phyloP scores from a whole-genome alignment of 352 stramenopile genomes.

The Phytophthora pistaciae region DNA sequence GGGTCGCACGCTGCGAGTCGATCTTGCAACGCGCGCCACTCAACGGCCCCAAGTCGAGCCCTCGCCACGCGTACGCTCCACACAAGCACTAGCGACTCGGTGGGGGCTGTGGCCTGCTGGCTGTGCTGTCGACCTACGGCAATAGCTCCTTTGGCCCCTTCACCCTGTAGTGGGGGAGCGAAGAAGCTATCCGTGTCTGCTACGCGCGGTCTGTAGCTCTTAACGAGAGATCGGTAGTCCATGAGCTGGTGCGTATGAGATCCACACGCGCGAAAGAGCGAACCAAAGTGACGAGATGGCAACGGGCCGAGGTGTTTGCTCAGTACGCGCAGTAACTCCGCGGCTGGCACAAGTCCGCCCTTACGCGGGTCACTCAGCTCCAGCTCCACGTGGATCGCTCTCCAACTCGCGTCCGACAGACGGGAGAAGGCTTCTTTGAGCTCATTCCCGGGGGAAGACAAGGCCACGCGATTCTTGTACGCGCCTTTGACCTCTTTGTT shows the following conservation, averaged over 20 bases:
- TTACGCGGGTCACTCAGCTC: constrained; percentile 67
- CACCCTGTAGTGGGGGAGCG: constrained; percentile 27
- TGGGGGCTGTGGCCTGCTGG: constrained; percentile 61
- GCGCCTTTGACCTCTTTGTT: constrained; percentile 60
- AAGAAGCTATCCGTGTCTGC: constrained; percentile 71
- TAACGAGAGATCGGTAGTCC: constrained; percentile 75
- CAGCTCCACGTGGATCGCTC: constrained; percentile 73
- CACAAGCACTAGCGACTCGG: constrained; percentile 77
- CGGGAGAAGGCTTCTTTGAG: constrained; percentile 79
- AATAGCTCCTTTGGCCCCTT: constrained; percentile 30
- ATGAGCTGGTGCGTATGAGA: constrained; percentile 75
- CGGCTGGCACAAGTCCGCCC: constrained; percentile 64
- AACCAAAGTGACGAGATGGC: constrained; percentile 57
- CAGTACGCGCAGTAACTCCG: constrained; percentile 71
- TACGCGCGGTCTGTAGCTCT: constrained; percentile 68
- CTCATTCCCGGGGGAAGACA: constrained; percentile 72
- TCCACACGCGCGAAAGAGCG: constrained; percentile 72
- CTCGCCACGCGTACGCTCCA: constrained; percentile 73
- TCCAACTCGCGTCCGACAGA: constrained; percentile 64
- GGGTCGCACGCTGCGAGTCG: constrained; percentile 55
- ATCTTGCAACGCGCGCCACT: constrained; percentile 68
- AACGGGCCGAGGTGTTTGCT: constrained; percentile 71
- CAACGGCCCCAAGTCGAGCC: constrained; percentile 41
- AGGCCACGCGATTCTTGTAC: constrained; percentile 63
- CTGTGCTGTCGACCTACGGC: constrained; percentile 48